Conservation (phyloP, 192 early-diverging fungal genomes). For the Coemansia sp. region DNA sequence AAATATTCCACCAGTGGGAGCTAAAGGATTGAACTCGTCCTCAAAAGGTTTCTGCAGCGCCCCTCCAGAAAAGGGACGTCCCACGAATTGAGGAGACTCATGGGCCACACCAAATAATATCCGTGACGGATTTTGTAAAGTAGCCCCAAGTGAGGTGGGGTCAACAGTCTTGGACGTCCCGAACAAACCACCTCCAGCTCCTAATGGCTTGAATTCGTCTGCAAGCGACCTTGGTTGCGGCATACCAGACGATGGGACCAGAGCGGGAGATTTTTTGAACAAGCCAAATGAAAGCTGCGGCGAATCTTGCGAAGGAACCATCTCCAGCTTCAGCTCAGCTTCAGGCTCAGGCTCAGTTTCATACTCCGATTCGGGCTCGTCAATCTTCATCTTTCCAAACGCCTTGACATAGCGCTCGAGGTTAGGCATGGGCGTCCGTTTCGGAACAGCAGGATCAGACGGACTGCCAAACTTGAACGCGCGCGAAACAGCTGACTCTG, state of each 20-base stretch:
- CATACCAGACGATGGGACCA: neutral
- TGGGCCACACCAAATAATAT: neutral
- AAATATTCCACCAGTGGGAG: neutral
- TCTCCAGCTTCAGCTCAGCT: neutral
- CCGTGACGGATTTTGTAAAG: neutral
- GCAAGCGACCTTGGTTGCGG: neutral
- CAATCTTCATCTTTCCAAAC: conserved; percentile 48
- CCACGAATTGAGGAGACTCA: neutral
- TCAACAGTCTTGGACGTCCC: neutral
- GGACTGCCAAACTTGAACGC: neutral
- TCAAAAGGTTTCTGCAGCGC: neutral
- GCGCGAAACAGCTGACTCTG: conserved; percentile 6
- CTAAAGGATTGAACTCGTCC: neutral
- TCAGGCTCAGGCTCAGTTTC: conserved; percentile 9
- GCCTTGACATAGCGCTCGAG: conserved; percentile 44
- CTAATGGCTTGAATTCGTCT: neutral
- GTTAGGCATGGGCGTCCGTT: conserved; percentile 40
- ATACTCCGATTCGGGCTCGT: conserved; percentile 9
- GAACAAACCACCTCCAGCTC: neutral
- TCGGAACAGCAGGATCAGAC: neutral
- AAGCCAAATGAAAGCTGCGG: neutral
- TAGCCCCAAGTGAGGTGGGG: neutral
- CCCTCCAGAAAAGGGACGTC: neutral
- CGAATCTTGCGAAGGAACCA: neutral
- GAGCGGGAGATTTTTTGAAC: neutral